Evolutionary conservation across 106 monocot species (phyloP), one percentile per base, ranked within the genome.

Genomic region (Amphibolis antarctica): DNA sequence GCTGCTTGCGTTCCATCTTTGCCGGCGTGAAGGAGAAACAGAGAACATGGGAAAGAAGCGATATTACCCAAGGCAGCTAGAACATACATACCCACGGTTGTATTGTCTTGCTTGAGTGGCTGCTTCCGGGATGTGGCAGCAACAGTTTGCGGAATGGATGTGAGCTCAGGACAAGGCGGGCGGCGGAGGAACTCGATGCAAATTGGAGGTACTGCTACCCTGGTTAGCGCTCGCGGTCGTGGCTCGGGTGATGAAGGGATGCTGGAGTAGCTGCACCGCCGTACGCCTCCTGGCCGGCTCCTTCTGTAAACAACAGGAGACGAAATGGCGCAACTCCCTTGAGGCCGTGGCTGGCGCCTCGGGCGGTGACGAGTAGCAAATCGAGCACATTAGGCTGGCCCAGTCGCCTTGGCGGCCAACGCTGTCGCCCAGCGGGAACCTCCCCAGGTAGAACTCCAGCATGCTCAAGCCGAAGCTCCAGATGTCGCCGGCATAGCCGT

Each of bases 401-500:
- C 92, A 92, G 29, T 87, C 92, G 2, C 79, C 92, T 66, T 79
- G 77, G 72, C 76, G 62, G 7, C 91, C 83, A 12, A 79, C 31
- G 30, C 81, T 79, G 26, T 86, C 83, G 3, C 86, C 92, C 42
- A 81, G 82, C 5, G 92, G 87, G 44, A 92, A 84, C 25, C 55
- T 54, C 0, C 92, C 92, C 63, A 92, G 44, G 45, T 92, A 87
- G 31, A 92, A 84, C 77, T 92, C 92, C 18, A 92, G 79, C n/a
- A 92, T 80, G 62, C 86, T 84, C 45, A 92, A 69, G 1, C 86
- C 92, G 53, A 92, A 87, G 70, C 92, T 92, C 92, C 92, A 92
- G 50, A 92, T 87, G 62, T 92, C 92, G 45, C 81, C 87, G 13
- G 87, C 83, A 70, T 80, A 87, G 4, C 87, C 92, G 44, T 92